Conservation (phyloP, 2,329 filamentous ascomycete genomes). For the Alternaria gaisen region DNA sequence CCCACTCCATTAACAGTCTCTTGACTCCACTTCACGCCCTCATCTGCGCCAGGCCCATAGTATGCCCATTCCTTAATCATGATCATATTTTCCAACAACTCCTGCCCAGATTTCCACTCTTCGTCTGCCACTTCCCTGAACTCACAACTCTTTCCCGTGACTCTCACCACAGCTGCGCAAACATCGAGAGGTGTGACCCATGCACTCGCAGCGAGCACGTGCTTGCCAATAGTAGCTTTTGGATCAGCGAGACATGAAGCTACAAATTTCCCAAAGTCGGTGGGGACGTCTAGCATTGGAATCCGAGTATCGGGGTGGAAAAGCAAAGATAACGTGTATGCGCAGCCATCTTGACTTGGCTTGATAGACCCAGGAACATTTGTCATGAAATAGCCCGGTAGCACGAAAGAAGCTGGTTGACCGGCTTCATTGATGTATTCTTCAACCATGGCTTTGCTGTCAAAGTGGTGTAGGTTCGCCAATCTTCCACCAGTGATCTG, state of each 20-base stretch:
- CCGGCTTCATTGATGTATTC: slow-evolving; percentile 60
- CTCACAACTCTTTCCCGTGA: slow-evolving; percentile 13
- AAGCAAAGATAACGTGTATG: slow-evolving; percentile 16
- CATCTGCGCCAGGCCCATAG: slow-evolving; percentile 20
- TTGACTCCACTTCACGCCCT: slow-evolving; percentile 21
- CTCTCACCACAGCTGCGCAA: slow-evolving; percentile 10
- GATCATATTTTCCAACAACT: slow-evolving; percentile 25
- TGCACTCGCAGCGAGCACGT: slow-evolving; percentile 7
- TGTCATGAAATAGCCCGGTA: too few species aligned
- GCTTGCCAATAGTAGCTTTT: slow-evolving; percentile 15
- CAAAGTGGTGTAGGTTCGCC: slow-evolving; percentile 59
- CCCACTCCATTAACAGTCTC: background rate
- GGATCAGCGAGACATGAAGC: slow-evolving; percentile 20
- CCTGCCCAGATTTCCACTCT: slow-evolving; percentile 20
- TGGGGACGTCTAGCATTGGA: slow-evolving; percentile 26
- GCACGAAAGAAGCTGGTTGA: slow-evolving; percentile 4
- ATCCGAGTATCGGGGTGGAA: slow-evolving; percentile 19
- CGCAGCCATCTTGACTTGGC: slow-evolving; percentile 26
- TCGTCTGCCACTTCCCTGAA: slow-evolving; percentile 14
- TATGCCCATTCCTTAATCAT: slow-evolving; percentile 25
- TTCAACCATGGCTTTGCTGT: slow-evolving; percentile 65
- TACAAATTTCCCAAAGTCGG: slow-evolving; percentile 30
- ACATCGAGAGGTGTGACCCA: slow-evolving; percentile 22
- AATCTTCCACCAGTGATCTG: slow-evolving; percentile 44
- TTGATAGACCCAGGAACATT: slow-evolving; percentile 51